Conservation (phyloP, 2,329 filamentous ascomycete species). For the Pseudopithomyces chartarum region DNA sequence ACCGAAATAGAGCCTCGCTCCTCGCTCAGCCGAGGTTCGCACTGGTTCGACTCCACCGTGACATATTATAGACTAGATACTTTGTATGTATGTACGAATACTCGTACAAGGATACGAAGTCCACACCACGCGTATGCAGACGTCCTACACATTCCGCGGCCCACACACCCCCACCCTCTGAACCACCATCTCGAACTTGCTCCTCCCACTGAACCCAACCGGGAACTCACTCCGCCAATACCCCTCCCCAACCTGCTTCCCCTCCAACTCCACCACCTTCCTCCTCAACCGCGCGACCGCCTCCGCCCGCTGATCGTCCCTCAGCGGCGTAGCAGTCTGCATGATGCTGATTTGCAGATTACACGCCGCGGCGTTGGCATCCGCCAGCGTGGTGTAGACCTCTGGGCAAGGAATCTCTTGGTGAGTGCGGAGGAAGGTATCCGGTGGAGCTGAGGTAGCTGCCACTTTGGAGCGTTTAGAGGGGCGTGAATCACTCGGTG, state of each 20-base stretch:
- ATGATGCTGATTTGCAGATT: constrained; percentile 31
- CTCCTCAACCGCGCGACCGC: constrained; percentile 17
- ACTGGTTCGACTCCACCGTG: too few relatives aligned
- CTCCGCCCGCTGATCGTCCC: constrained; percentile 21
- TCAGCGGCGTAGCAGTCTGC: constrained; percentile 17
- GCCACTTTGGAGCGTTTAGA: not conserved
- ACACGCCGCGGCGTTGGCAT: constrained; percentile 33
- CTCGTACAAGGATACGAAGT: too few relatives aligned
- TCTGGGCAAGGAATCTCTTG: constrained; percentile 19
- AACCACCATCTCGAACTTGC: constrained; percentile 30
- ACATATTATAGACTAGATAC: too few relatives aligned
- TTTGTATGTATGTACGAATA: too few relatives aligned
- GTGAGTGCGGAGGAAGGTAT: constrained; percentile 8
- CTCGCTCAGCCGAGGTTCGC: too few relatives aligned
- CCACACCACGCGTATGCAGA: not conserved
- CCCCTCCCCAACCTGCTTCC: constrained; percentile 3
- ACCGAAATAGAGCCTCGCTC: not conserved
- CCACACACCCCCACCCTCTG: constrained; percentile 26
- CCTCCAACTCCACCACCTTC: constrained; percentile 17
- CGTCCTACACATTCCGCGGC: constrained; percentile 32
- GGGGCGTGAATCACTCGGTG: not conserved
- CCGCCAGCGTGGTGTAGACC: constrained; percentile 26
- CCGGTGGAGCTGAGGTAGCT: not conserved
- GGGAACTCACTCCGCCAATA: constrained; percentile 33
- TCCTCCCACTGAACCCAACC: constrained; percentile 16